Evolutionary conservation across 2,329 filamentous ascomycete species (phyloP), one percentile per base, ranked within the genome.

Genomic region (Macrophomina phaseolina): DNA sequence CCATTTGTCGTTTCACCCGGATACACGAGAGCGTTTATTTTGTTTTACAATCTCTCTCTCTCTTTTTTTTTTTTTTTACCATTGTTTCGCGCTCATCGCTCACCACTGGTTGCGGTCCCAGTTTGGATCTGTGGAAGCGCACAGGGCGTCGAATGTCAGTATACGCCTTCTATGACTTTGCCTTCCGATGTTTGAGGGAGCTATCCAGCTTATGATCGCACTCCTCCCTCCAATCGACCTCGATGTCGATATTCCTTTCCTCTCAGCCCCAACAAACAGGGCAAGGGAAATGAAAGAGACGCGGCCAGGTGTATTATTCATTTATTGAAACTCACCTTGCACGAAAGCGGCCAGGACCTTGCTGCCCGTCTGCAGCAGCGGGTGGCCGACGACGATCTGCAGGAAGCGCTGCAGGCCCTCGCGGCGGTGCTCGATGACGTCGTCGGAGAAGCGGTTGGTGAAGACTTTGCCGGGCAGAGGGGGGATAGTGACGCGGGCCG

Each of bases 381-480:
- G 95, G 80, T 99, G 95, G 0, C 95, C 94, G 0, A 97, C 95
- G 11, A 99, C 95, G 77, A 98, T 98, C 87, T 95, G 94, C 77
- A 99, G 81, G 78, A 99, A 99, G 77, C 96, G 89, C 83, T 99
- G 94, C 71, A 99, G 83, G 1, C 95, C 95, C 73, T 94, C 92
- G 70, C 94, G 86, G 65, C 95, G 86, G 76, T 96, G 92, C 84
- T 98, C 95, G 78, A 99, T 99, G 75, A 99, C 94, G 78, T 97
- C 94, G 82, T 99, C 95, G 75, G 92, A 96, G 83, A 99, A 99
- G 55, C 95, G 89, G 80, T 98, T 98, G 62, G 94, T 97, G 74
- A 98, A 97, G 66, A 99, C 95, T 82, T 98, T 99, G 62, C 95
- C 95, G 0, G 95, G 95, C 70, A 99, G 83, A 5, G 95, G 94